Percentiles rank a stretch among this genome's conserved stretches.
Conservation (phyloP, 169 alveolate genomes). For the Eimeria maxima region DNA sequence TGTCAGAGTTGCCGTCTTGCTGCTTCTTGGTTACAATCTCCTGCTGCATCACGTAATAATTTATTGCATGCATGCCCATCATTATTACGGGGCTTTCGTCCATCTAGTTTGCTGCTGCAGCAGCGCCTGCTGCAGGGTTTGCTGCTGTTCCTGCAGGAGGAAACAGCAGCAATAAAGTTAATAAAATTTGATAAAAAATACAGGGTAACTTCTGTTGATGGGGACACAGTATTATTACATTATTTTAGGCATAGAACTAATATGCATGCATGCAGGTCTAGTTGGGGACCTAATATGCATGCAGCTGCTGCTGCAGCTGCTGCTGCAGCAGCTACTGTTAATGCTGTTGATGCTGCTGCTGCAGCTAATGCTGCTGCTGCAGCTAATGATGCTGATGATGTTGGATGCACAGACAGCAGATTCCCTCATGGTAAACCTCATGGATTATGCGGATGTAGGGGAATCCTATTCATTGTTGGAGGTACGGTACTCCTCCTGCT, state of each 20-base stretch:
- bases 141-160: constrained; percentile 10
- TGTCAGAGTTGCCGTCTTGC: constrained; percentile 33
- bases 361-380: too few species aligned
- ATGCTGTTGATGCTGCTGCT: too few species aligned
- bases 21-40: constrained; percentile 43
- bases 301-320: too few species aligned
- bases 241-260: constrained; percentile 27
- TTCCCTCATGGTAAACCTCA: constrained; percentile 34
- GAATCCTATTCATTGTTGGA: constrained; percentile 39
- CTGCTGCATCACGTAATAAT: constrained; percentile 9
- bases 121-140: constrained; percentile 68
- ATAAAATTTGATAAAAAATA: background rate
- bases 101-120: constrained; percentile 29
- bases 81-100: background rate
- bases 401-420: constrained; percentile 42
- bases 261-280: background rate
- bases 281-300: constrained; percentile 60
- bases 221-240: background rate
- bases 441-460: constrained; percentile 42
- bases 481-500: constrained; percentile 20
- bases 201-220: constrained; percentile 9
- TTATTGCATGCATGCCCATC: constrained; percentile 48
- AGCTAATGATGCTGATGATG: too few species aligned
- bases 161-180: background rate
- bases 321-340: constrained; percentile 34